phyloP scores from a whole-genome alignment of 495 filamentous ascomycete species.

The Aspergillus avenaceus region DNA sequence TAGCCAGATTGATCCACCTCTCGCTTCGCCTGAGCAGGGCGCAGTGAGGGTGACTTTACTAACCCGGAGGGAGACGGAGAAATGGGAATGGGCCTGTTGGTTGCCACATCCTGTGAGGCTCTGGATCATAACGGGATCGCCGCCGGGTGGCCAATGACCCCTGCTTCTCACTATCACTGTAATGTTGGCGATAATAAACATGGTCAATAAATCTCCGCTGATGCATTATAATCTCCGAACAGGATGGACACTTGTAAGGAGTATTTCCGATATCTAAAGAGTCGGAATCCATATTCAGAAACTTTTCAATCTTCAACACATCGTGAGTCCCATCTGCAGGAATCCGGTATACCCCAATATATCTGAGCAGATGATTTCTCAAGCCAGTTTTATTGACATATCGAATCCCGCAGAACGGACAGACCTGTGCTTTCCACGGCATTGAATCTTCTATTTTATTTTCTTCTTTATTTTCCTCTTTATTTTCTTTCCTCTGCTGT shows the following conservation, averaged over 20 bases:
- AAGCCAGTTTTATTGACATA: neutral
- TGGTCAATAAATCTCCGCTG: neutral
- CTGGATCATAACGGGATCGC: neutral
- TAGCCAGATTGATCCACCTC: neutral
- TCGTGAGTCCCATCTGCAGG: neutral
- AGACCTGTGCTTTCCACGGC: neutral
- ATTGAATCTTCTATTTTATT: no score
- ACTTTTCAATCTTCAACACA: neutral
- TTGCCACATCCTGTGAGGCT: neutral
- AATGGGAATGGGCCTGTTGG: neutral
- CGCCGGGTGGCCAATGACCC: no score
- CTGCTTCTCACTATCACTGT: neutral
- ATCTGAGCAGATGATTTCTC: neutral
- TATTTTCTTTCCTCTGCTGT: no score
- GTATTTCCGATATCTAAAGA: neutral
- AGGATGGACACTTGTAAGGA: neutral
- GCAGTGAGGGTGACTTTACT: neutral
- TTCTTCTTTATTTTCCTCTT: no score
- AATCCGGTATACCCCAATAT: neutral
- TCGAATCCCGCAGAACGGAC: neutral
- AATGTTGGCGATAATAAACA: neutral
- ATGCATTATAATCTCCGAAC: neutral
- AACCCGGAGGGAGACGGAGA: neutral
- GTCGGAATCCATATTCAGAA: neutral
- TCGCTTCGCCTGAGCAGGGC: neutral